Evolutionary conservation across 805 yeast species (phyloP).

Genomic region (Saccharomycopsis capsularis): DNA sequence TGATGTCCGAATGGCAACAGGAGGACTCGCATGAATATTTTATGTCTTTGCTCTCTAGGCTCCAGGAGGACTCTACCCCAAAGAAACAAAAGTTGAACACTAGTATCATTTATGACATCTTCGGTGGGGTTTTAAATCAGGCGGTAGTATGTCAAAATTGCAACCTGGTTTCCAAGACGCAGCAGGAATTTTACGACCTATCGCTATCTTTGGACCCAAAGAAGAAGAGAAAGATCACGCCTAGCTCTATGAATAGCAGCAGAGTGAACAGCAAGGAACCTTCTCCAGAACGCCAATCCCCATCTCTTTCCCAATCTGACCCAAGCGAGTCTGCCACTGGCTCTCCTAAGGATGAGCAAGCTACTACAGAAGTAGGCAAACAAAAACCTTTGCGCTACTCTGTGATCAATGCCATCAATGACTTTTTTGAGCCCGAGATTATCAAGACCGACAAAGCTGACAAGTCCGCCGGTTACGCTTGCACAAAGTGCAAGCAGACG

Average conservation of each 20-base stretch:
- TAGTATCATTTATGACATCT: constrained; percentile 83
- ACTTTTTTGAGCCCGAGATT: constrained; percentile 77
- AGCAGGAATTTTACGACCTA: constrained; percentile 90
- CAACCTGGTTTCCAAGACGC: constrained; percentile 75
- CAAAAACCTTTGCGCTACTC: constrained; percentile 40
- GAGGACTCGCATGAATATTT: constrained; percentile 97
- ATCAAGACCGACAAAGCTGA: constrained; percentile 62
- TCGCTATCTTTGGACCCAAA: constrained; percentile 65
- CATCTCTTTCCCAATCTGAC: neutral
- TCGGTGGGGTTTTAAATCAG: constrained; percentile 87
- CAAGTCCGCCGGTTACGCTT: constrained; percentile 65
- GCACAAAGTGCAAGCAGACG: constrained; percentile 75
- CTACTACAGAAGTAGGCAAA: neutral
- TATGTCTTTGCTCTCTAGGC: constrained; percentile 80
- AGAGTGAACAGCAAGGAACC: constrained; percentile 15
- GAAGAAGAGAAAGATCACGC: constrained; percentile 35
- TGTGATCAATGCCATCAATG: constrained; percentile 66
- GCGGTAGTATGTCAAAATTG: constrained; percentile 78
- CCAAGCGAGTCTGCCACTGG: neutral
- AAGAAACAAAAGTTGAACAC: constrained; percentile 76
- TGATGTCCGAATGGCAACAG: constrained; percentile 97
- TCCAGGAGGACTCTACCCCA: constrained; percentile 91
- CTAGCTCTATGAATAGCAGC: constrained; percentile 10
- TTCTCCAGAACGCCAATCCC: constrained; percentile 9
- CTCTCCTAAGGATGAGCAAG: neutral